These are phyloP conservation scores for Venturia pyrina DNA, from an alignment of 2,329 filamentous ascomycete genomes.

Conservation along the genomic window DNA sequence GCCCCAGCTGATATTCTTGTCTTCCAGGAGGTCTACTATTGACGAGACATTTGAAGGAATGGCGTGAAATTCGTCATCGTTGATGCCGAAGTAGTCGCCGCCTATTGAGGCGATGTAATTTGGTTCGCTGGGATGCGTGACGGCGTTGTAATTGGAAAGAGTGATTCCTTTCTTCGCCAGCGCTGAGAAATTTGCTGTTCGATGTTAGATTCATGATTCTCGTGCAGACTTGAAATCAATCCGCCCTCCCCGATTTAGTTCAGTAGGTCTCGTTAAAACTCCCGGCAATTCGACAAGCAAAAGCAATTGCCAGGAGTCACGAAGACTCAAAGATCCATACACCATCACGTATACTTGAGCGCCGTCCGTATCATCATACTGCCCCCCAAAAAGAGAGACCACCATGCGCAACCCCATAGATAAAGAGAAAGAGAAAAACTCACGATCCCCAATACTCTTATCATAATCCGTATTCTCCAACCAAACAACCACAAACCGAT, in stretches of 20 bases:
- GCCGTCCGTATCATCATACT: no score
- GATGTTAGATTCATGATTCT: background rate
- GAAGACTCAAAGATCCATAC: no score
- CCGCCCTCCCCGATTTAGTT: background rate
- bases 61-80: conserved; percentile 53
- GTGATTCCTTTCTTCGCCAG: conserved; percentile 53
- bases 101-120: conserved; percentile 62
- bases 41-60: conserved; percentile 30
- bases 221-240: background rate
- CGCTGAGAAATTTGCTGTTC: conserved; percentile 22
- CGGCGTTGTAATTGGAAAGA: conserved; percentile 43
- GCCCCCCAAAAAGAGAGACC: background rate
- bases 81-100: conserved; percentile 65
- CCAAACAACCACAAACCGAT: conserved; percentile 65
- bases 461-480: conserved; percentile 66
- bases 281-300: no score
- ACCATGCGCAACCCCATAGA: background rate
- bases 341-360: no score
- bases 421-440: conserved; percentile 20
- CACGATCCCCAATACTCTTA: conserved; percentile 51
- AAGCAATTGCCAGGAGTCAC: no score
- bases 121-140: conserved; percentile 65
- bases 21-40: conserved; percentile 33
- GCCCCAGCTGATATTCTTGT: conserved; percentile 35
- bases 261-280: background rate